Evolutionary conservation across 129 eudicot species (phyloP), one percentile per base, ranked within the genome.

Genomic region (Apium graveolens): DNA sequence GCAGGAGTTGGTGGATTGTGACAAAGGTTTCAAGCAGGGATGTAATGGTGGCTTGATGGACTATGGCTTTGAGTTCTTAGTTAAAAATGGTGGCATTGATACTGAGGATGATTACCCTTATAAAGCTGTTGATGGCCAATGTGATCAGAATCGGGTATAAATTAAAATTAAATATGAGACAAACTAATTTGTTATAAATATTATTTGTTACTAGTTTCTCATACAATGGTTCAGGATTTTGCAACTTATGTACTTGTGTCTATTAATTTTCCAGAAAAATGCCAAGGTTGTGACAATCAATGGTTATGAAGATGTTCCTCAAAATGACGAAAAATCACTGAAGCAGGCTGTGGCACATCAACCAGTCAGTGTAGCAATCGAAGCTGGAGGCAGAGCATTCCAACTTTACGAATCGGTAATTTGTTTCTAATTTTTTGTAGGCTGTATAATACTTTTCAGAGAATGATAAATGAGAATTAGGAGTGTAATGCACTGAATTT

Each of bases 41-140:
- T 93, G 98, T 75, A 86, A 93, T 82, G 98, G 98, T 49, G 98
- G 98, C 84, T 87, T 91, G 21, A 93, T 93, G 98, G 98, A 93
- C 63, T 93, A 93, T 24, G 98, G 87, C 11, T 93, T 89, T 31
- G 69, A 93, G 3, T 93, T 93, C 88, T 87, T 93, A 49, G 81
- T 86, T 1, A 89, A 91, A 2, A 93, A 93, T 76, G 98, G 98
- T 38, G 98, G 98, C 37, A 84, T 93, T 11, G 98, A 93, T 74
- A 81, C 95, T 1, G 98, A 93, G 79, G 81, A 87, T 39, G 98
- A 93, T 79, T 93, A 93, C 27, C 97, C 98, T 31, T 93, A 93
- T 86, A 69, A 69, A 0, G 97, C 86, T 35, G 82, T 42, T 43
- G 97, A 91, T 74, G 98, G 95, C 60, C 85, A 73, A 66, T 93